Conservation (phyloP, 2,329 filamentous ascomycete species). For the Cladosporium phlei region DNA sequence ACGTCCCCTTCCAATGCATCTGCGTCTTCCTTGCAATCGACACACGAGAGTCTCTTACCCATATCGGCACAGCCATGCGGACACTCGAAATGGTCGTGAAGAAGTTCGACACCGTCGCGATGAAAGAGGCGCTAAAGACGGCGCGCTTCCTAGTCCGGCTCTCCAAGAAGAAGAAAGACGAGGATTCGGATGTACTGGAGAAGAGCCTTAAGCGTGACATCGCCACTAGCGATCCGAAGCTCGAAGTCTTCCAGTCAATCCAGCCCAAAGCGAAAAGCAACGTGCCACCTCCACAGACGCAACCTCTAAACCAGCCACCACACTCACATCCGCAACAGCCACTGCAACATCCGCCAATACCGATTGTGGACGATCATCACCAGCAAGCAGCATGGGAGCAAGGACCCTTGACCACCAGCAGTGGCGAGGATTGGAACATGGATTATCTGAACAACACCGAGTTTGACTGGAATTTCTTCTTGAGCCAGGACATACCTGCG, state of each 20-base stretch:
- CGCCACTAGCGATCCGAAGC: constrained; percentile 19
- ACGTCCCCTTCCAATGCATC: constrained; percentile 56
- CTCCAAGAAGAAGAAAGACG: constrained; percentile 49
- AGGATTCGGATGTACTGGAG: constrained; percentile 35
- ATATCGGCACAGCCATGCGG: constrained; percentile 49
- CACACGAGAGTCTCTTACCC: constrained; percentile 43
- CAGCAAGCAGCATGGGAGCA: constrained; percentile 11
- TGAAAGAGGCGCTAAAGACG: constrained; percentile 52
- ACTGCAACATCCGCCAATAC: constrained; percentile 1
- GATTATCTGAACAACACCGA: constrained; percentile 29
- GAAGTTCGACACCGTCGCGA: constrained; percentile 28
- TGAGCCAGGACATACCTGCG: constrained; percentile 29
- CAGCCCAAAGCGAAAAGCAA: constrained; percentile 5
- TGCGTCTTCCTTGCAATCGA: constrained; percentile 55
- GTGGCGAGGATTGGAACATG: constrained; percentile 31
- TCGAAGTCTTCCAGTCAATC: constrained; percentile 15
- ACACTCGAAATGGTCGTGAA: constrained; percentile 30
- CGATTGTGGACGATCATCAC: constrained; percentile 11
- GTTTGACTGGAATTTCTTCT: constrained; percentile 32
- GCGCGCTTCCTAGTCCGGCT: constrained; percentile 51
- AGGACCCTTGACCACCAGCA: constrained; percentile 22
- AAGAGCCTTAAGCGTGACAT: constrained; percentile 19
- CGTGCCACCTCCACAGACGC: neutral
- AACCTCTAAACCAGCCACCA: neutral
- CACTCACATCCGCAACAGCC: neutral